Base-by-base conservation (phyloP, 768 basidiomycete species). In the Lyophyllum decastes region DNA sequence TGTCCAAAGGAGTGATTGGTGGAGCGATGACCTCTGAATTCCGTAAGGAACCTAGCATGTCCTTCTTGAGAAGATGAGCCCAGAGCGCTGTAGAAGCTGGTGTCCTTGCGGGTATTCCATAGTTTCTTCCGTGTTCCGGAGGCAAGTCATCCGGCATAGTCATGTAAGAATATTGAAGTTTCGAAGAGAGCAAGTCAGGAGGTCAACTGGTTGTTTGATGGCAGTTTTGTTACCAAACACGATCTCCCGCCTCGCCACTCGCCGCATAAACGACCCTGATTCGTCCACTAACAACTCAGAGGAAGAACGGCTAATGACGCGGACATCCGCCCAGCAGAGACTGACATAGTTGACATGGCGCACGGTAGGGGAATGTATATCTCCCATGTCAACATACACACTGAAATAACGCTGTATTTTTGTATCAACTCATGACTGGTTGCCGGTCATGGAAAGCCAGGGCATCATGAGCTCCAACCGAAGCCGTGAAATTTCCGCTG, bases 1-100 rank as follows among this genome's bases (percentile, higher is more conserved):
- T 89, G 72, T 91, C 89, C 26, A 82, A 62, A 4, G 88, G 85
- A 11, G 76, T 75, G 41, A 77, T 60, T 11, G 82, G 78, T n/a
- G 67, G 65, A 19, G 58, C 49, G 16, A 53, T 41, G 24, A 58
- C 51, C 40, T 43, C 54, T 38, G 58, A 45, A 10, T 59, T 68
- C 48, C 71, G 57, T 14, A 66, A 54, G 1, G 69, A 64, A 27
- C 62, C 59, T 22, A 62, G 61, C 11, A 71, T 71, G 63, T 79
- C 78, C 61, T 79, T 81, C 41, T 77, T 72, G 1, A 86, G 73
- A 11, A 88, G 67, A 65, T 85, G 83, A 11, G 82, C 77, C 87
- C 87, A 88, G n/a, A 83, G 70, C 24, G 73, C 69, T 34, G 74
- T 69, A 5, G 75, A 72, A 2, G 70, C 66, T 6, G 73, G 65